These are phyloP conservation scores for Neurospora sp. DNA, from an alignment of 495 filamentous ascomycete genomes.

Conservation along the genomic window DNA sequence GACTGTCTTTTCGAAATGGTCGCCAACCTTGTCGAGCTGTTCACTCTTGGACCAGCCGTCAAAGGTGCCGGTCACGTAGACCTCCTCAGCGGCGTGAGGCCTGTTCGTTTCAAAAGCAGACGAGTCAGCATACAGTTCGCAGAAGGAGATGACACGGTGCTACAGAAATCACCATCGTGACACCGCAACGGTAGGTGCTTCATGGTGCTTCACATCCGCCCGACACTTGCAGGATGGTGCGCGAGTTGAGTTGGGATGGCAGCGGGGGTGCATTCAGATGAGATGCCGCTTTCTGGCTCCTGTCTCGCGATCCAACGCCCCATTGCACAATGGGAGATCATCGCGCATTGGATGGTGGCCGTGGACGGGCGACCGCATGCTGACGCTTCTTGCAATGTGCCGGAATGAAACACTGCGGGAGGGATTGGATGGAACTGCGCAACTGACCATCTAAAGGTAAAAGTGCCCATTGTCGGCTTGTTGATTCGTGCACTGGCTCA, in stretches of 20 bases:
- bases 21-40: slow-evolving; percentile 63
- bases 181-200: slow-evolving; percentile 1
- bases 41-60: slow-evolving; percentile 85
- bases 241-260: slow-evolving; percentile 1
- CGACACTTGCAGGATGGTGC: slow-evolving; percentile 4
- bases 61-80: slow-evolving; percentile 92
- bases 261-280: slow-evolving; percentile 1
- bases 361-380: not conserved
- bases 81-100: slow-evolving; percentile 68
- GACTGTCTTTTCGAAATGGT: slow-evolving; percentile 68
- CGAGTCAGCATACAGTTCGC: slow-evolving; percentile 12
- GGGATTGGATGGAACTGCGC: not conserved
- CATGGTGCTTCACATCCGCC: slow-evolving; percentile 4
- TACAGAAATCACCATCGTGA: slow-evolving; percentile 9
- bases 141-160: not conserved
- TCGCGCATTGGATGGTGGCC: not conserved
- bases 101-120: slow-evolving; percentile 28
- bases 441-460: slow-evolving; percentile 45
- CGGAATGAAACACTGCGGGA: not conserved
- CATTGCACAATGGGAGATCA: not conserved
- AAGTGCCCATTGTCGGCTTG: slow-evolving; percentile 35
- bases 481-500: not conserved
- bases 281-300: slow-evolving; percentile 1
- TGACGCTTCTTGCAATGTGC: not conserved
- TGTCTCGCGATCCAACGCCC: slow-evolving; percentile 5